Evolutionary conservation across 2,329 filamentous ascomycete genomes (phyloP), one percentile per base, ranked within the genome.

Genomic region (Aspergillus calidoustus): DNA sequence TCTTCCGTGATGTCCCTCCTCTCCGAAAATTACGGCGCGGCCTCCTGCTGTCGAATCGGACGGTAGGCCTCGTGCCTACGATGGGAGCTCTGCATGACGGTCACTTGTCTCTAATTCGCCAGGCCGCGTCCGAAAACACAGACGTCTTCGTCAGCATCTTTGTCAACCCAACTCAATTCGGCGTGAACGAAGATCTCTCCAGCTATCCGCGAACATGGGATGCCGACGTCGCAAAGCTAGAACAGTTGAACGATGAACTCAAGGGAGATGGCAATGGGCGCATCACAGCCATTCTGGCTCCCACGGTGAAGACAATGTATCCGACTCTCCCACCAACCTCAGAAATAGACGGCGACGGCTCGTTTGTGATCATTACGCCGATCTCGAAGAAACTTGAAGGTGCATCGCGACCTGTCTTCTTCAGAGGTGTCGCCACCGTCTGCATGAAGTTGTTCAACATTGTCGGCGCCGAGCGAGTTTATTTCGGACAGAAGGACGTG

Each of bases 71-170:
- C 30, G 93, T 99, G 41, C 95, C 95, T 1, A 99, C 95, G 34
- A 98, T 99, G 95, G 95, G 95, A 65, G 95, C 95, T 54, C 85
- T 99, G n/a, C 95, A 99, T 77, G 86, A 88, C 59, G 95, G 95
- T 46, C 95, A 99, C 79, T 79, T 97, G 55, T 91, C 91, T 3
- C 85, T 99, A 23, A 90, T 97, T 71, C 90, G 92, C 62, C 86
- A 89, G 69, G 95, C 95, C 3, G 93, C 93, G 1, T 82, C 84
- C 52, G 92, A 96, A 71, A 95, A 93, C 79, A 90, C 91, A 67
- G 86, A 93, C 69, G 91, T 98, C 60, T 89, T 97, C 64, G 91
- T 99, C 59, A 93, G 90, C 74, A 89, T 98, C 69, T 99, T 94
- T 77, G 91, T 99, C 72, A 99, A 99, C 77, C 95, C 95, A 4